These are phyloP conservation scores for Colletotrichum somersetense DNA, from an alignment of 2,329 filamentous ascomycete genomes.

Conservation along the genomic window DNA sequence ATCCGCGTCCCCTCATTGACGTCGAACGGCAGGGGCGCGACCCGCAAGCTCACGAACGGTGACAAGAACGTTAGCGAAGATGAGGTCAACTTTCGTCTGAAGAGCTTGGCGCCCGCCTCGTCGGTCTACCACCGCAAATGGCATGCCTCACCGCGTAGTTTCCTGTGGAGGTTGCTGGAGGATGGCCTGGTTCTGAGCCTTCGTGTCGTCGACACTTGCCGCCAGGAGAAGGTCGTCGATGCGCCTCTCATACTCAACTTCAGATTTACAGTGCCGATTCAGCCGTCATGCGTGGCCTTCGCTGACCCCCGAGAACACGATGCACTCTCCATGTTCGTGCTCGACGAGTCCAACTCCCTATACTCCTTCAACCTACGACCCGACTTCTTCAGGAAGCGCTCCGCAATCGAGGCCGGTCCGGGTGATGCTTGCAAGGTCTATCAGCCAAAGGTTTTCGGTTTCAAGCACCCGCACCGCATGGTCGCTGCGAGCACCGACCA, in stretches of 20 bases:
- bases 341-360: constrained; percentile 83
- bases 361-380: constrained; percentile 87
- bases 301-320: constrained; percentile 84
- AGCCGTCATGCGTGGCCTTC: constrained; percentile 83
- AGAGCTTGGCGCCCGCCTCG: constrained; percentile 80
- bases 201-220: constrained; percentile 84
- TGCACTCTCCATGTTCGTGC: constrained; percentile 81
- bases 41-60: constrained; percentile 52
- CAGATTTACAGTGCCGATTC: constrained; percentile 79
- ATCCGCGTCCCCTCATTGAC: constrained; percentile 73
- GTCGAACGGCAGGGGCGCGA: constrained; percentile 58
- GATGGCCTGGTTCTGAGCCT: constrained; percentile 85
- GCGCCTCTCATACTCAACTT: constrained; percentile 82
- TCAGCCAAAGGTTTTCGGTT: constrained; percentile 78
- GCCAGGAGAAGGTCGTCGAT: constrained; percentile 73
- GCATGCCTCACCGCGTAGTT: constrained; percentile 82
- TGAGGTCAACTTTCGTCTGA: constrained; percentile 78
- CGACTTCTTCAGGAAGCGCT: constrained; percentile 81
- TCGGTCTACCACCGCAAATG: constrained; percentile 87
- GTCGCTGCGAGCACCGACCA: constrained; percentile 79
- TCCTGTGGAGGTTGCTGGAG: constrained; percentile 91
- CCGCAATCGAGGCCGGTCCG: constrained; percentile 79
- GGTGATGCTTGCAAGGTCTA: constrained; percentile 82
- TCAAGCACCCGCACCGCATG: constrained; percentile 85
- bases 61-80: constrained; percentile 66